Percentiles rank a stretch among this genome's conserved stretches.
Evolutionary conservation across 2,329 filamentous ascomycete genomes (phyloP).

Genomic region (Aspergillus versicolor): DNA sequence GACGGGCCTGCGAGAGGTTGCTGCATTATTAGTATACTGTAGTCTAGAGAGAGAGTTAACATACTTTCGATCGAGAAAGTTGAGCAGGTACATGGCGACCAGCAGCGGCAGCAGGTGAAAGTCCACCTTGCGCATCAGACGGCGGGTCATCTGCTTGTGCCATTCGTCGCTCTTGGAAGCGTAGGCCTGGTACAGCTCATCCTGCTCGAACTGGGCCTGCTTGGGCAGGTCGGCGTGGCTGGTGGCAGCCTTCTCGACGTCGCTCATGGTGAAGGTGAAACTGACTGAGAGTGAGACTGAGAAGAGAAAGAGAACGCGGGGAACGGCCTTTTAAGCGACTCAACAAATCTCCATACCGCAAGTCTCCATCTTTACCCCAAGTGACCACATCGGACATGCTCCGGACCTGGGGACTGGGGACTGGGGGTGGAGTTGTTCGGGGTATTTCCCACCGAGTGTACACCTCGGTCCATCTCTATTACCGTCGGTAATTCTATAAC

Average conservation of each 20-base stretch:
- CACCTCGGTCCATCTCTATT: too few relatives aligned
- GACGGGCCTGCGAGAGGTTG: slow-evolving; percentile 56
- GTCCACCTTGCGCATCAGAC: slow-evolving; percentile 29
- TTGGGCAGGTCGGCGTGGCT: background rate
- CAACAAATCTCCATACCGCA: too few relatives aligned
- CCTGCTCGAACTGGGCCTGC: slow-evolving; percentile 17
- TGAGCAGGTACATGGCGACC: slow-evolving; percentile 32
- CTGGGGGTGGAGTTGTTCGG: background rate
- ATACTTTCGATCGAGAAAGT: slow-evolving; percentile 33
- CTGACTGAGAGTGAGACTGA: background rate
- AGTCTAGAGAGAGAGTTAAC: background rate
- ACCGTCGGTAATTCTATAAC: too few relatives aligned
- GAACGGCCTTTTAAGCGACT: too few relatives aligned
- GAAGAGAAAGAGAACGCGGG: too few relatives aligned
- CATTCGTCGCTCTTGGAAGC: slow-evolving; percentile 26
- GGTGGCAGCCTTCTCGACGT: slow-evolving; percentile 5
- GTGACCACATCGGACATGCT: too few relatives aligned
- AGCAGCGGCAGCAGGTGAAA: slow-evolving; percentile 29
- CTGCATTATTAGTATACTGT: slow-evolving; percentile 7
- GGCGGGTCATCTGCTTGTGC: slow-evolving; percentile 25
- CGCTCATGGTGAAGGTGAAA: background rate
- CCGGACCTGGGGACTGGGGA: too few relatives aligned
- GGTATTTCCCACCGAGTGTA: too few relatives aligned
- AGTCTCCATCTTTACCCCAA: too few relatives aligned
- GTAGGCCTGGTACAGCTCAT: slow-evolving; percentile 28